These are phyloP conservation scores for Crithidia fasciculata DNA, from an alignment of 208 protist genomes.

Conservation along the genomic window DNA sequence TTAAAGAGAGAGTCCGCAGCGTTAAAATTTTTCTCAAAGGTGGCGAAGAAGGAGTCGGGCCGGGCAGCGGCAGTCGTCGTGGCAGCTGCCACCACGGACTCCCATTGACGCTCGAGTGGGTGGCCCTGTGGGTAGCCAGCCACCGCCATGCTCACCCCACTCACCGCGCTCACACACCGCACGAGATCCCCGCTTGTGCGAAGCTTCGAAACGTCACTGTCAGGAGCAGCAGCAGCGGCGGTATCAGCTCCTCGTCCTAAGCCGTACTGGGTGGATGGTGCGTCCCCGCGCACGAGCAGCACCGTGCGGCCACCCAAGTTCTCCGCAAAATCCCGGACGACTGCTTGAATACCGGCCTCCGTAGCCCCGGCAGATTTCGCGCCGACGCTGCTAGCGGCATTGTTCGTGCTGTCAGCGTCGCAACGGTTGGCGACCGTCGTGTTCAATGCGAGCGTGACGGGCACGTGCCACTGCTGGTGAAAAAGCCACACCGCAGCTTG, in stretches of 20 bases:
- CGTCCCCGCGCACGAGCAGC: conserved; percentile 44
- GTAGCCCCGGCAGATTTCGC: background rate
- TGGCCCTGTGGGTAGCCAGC: conserved; percentile 61
- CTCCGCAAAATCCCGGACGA: conserved; percentile 12
- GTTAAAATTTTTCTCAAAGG: conserved; percentile 1
- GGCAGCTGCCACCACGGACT: background rate
- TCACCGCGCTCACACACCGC: conserved; percentile 1
- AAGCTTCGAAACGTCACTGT: background rate
- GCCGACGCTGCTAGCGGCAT: background rate
- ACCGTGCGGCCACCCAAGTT: conserved; percentile 21
- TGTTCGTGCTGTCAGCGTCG: background rate
- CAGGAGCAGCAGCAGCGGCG: background rate
- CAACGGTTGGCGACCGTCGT: conserved; percentile 27
- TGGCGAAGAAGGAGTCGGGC: background rate
- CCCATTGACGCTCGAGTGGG: conserved; percentile 39
- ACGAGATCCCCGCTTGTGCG: conserved; percentile 30
- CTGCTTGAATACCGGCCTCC: conserved; percentile 4
- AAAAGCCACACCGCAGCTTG: conserved; percentile 22
- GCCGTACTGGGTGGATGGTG: conserved; percentile 8
- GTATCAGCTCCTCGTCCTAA: background rate
- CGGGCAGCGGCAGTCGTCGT: background rate
- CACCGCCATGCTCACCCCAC: conserved; percentile 17
- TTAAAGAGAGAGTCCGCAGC: background rate
- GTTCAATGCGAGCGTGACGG: conserved; percentile 35
- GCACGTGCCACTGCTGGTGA: conserved; percentile 15